Evolutionary conservation across 305 asterid genomes (phyloP), one percentile per base, ranked within the genome.

Genomic region (Rubia peregrina): DNA sequence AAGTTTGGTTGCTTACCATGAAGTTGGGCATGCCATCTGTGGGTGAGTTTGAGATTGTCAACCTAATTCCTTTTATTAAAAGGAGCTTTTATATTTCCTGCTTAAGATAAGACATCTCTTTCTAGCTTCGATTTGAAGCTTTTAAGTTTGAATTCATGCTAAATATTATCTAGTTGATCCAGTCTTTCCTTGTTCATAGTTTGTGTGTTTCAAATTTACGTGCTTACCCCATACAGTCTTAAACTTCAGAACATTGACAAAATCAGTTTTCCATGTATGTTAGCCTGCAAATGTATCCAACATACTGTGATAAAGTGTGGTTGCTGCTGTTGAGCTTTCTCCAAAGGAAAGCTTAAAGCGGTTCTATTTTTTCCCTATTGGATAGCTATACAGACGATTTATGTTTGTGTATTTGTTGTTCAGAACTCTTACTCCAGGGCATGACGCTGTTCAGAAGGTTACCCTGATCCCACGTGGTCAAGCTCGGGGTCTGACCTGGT

Each of bases 21-120:
- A 92, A 86, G 98, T 90, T 75, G 98, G 98, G 51, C 97, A 92
- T 80, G 96, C 98, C 80, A 84, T 92, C 76, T 92, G 97, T 71
- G 97, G 97, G 98, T 90, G 79, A 79, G 93, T 84, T 46, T 69
- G 24, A 21, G 59, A 71, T 13, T 38, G 21, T 53, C 56, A 33
- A 40, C 67, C 48, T 71, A 41, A 21, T 43, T 49, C 55, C 19
- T 41, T 33, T 56, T 65, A 42, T n/a, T 65, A 2, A 65, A 53
- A 30, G 21, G 44, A 61, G 67, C 44, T 26, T 26, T 61, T 61
- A 30, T 61, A 22, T 24, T 38, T 51, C 42, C 71, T 65, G 24
- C 67, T n/a, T 30, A 40, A 9, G n/a, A 43, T 73, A 24, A 40
- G 53, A 1, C 24, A 17, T 51, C 59, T 51, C 40, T 4, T 24